phyloP scores from a whole-genome alignment of 1,284 basidiomycete species.

The Erythrobasidium hasegawianum region DNA sequence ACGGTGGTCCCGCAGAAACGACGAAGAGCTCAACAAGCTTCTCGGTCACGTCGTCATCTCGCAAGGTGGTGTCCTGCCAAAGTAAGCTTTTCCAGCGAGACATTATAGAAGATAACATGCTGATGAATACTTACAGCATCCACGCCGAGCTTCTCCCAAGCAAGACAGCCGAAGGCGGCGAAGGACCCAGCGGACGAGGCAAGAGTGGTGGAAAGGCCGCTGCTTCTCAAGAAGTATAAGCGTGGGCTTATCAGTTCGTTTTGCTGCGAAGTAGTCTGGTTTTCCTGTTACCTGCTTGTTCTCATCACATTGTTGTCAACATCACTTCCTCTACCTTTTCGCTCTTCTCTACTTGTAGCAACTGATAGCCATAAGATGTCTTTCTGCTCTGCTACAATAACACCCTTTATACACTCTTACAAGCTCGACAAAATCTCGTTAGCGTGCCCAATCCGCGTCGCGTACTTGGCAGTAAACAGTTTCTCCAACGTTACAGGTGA shows the following conservation, averaged over 20 bases:
- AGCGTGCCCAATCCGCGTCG: neutral
- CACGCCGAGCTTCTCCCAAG: constrained; percentile 34
- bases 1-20: too few relatives aligned
- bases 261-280: neutral
- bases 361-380: neutral
- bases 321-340: neutral
- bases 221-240: constrained; percentile 27
- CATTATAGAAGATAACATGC: too few relatives aligned
- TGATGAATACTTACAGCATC: constrained; percentile 27
- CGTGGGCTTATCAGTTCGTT: neutral
- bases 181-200: constrained; percentile 20
- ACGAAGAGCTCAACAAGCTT: constrained; percentile 61
- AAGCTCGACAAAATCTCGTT: neutral
- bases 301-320: neutral
- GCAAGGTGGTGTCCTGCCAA: constrained; percentile 75
- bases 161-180: constrained; percentile 24
- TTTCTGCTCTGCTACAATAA: too few relatives aligned
- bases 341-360: neutral
- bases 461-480: neutral
- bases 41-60: constrained; percentile 82
- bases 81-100: constrained; percentile 5
- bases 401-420: too few relatives aligned
- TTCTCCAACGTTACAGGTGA: constrained; percentile 7
- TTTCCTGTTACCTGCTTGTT: neutral
- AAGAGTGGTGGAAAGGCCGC: constrained; percentile 31